Conservation (phyloP, 768 basidiomycete genomes). For the Lentinula lateritia region DNA sequence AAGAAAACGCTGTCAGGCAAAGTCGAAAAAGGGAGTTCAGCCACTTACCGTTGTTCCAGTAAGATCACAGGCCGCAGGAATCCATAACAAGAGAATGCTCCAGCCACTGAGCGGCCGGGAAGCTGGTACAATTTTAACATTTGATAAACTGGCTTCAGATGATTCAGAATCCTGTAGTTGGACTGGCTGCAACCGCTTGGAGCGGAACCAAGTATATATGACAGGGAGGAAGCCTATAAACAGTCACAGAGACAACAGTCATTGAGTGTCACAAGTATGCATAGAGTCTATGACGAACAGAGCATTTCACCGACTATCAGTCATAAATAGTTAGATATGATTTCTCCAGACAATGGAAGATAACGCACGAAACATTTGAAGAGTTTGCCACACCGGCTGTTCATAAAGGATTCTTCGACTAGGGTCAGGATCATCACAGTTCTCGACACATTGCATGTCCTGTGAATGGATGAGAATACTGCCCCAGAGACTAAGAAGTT, state of each 20-base stretch:
- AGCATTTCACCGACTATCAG: slow-evolving; percentile 88
- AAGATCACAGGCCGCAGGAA: slow-evolving; percentile 86
- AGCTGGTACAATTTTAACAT: slow-evolving; percentile 19
- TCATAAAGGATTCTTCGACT: slow-evolving; percentile 71
- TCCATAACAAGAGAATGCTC: slow-evolving; percentile 75
- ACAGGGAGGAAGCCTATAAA: slow-evolving; percentile 77
- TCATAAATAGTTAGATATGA: background rate
- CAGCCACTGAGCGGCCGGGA: slow-evolving; percentile 55
- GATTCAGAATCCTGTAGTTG: slow-evolving; percentile 46
- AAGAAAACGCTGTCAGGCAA: background rate
- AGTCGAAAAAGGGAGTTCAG: background rate
- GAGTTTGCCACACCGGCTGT: slow-evolving; percentile 91
- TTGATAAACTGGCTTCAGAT: slow-evolving; percentile 28
- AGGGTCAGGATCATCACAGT: slow-evolving; percentile 68
- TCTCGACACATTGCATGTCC: slow-evolving; percentile 99
- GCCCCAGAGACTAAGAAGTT: slow-evolving; percentile 3
- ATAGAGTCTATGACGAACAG: slow-evolving; percentile 46
- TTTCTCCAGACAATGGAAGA: slow-evolving; percentile 13
- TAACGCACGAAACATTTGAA: slow-evolving; percentile 82
- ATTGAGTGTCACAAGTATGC: slow-evolving; percentile 9
- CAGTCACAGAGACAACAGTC: slow-evolving; percentile 9
- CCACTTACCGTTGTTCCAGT: slow-evolving; percentile 80
- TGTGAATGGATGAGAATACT: slow-evolving; percentile 19
- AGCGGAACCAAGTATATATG: slow-evolving; percentile 59
- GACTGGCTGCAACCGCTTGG: slow-evolving; percentile 41